These are phyloP conservation scores for Pseudogymnoascus sp. DNA, from an alignment of 2,329 filamentous ascomycete species.

Conservation along the genomic window DNA sequence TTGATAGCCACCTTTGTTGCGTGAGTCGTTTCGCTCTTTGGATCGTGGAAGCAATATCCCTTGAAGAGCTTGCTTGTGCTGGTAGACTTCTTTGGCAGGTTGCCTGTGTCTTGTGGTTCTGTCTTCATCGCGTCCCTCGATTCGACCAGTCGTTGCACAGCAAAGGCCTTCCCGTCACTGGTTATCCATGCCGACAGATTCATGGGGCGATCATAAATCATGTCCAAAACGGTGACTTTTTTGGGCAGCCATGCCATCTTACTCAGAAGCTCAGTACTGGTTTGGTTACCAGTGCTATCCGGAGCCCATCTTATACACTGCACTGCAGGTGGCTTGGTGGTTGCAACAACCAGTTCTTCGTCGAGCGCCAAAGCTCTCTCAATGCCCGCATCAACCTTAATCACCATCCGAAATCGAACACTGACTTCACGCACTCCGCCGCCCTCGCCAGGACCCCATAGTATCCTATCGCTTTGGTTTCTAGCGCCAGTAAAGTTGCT, in stretches of 20 bases:
- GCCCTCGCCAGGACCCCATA: constrained; percentile 73
- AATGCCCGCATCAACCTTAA: constrained; percentile 95
- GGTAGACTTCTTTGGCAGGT: constrained; percentile 33
- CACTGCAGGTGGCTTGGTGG: constrained; percentile 82
- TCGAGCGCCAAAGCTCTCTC: constrained; percentile 80
- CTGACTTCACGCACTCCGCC: constrained; percentile 77
- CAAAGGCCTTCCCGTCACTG: constrained; percentile 77
- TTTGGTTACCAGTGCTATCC: constrained; percentile 72
- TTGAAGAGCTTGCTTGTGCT: constrained; percentile 62
- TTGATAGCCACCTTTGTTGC: constrained; percentile 79
- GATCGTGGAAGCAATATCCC: constrained; percentile 82
- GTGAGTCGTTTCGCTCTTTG: constrained; percentile 47
- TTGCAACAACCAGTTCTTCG: constrained; percentile 86
- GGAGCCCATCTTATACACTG: constrained; percentile 95
- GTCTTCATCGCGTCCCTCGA: constrained; percentile 31
- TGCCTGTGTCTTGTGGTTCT: constrained; percentile 29
- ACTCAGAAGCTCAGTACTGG: constrained; percentile 79
- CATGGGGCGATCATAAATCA: constrained; percentile 95
- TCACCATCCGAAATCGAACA: constrained; percentile 91
- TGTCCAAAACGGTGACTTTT: constrained; percentile 66
- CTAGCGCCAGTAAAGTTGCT: constrained; percentile 49
- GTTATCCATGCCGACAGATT: constrained; percentile 91
- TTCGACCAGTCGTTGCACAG: constrained; percentile 64
- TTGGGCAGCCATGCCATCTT: constrained; percentile 80
- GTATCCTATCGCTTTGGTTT: constrained; percentile 43